These are phyloP conservation scores for Tulasnella sp. DNA, from an alignment of 768 basidiomycete genomes.

Conservation along the genomic window DNA sequence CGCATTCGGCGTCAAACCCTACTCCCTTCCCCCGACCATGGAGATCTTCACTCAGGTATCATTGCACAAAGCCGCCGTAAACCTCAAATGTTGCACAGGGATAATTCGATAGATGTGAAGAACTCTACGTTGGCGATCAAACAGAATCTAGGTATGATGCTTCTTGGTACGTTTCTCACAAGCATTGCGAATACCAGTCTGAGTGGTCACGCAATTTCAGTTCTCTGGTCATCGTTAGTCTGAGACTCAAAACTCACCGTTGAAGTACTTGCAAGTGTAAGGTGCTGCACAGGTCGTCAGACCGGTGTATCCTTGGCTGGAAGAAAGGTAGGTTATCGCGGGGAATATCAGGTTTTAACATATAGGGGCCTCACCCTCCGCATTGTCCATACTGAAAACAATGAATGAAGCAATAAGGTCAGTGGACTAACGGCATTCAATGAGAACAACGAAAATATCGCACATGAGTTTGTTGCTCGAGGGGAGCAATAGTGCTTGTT, in stretches of 20 bases:
- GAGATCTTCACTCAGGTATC: no score
- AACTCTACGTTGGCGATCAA: no score
- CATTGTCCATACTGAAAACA: background rate
- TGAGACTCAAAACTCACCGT: background rate
- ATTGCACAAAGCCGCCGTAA: no score
- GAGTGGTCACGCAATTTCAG: background rate
- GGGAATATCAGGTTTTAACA: background rate
- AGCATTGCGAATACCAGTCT: background rate
- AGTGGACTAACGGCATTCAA: background rate
- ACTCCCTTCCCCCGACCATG: no score
- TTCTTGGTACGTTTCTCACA: background rate
- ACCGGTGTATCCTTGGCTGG: slow-evolving; percentile 17
- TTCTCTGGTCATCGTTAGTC: background rate
- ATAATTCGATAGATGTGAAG: no score
- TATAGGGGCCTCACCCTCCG: background rate
- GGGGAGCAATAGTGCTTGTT: background rate
- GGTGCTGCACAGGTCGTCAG: background rate
- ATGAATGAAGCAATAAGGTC: background rate
- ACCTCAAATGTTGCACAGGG: no score
- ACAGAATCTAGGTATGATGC: no score
- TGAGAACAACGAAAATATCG: background rate
- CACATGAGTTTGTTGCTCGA: background rate
- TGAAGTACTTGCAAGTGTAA: background rate
- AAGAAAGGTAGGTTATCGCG: background rate
- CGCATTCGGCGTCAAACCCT: no score